Evolutionary conservation across 129 eudicot genomes (phyloP).

Genomic region (Lactuca saligna): DNA sequence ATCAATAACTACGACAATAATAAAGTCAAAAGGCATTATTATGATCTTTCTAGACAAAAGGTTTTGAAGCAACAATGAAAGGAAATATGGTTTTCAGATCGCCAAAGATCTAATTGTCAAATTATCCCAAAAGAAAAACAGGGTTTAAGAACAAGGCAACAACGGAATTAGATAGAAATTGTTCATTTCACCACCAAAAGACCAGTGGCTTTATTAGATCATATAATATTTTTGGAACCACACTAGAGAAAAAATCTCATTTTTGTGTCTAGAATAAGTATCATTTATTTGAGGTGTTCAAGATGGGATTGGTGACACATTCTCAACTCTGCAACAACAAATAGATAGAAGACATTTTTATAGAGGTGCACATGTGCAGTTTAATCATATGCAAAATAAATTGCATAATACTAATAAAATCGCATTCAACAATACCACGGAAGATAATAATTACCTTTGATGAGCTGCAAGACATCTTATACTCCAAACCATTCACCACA

Average conservation of each 20-base stretch:
- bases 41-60: not conserved
- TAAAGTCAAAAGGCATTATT: not conserved
- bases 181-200: slow-evolving; percentile 3
- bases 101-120: not conserved
- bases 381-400: slow-evolving; percentile 7
- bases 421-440: not conserved
- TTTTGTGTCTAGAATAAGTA: slow-evolving; percentile 19
- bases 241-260: slow-evolving; percentile 11
- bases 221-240: slow-evolving; percentile 19
- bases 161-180: slow-evolving; percentile 3
- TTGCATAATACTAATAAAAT: no score
- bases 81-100: not conserved
- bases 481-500: slow-evolving; percentile 79
- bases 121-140: slow-evolving; percentile 1
- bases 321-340: slow-evolving; percentile 33
- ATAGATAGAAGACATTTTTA: slow-evolving; percentile 20
- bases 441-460: slow-evolving; percentile 56
- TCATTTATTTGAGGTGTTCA: slow-evolving; percentile 34
- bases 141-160: slow-evolving; percentile 1
- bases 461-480: slow-evolving; percentile 77
- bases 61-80: slow-evolving; percentile 5
- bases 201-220: not conserved
- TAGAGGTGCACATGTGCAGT: slow-evolving; percentile 12
- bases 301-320: slow-evolving; percentile 19
- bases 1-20: not conserved